A percentile compares a stretch with the other conserved stretches of the same genome.
Conservation (phyloP, 495 filamentous ascomycete species). For the Penicillium arizonense region DNA sequence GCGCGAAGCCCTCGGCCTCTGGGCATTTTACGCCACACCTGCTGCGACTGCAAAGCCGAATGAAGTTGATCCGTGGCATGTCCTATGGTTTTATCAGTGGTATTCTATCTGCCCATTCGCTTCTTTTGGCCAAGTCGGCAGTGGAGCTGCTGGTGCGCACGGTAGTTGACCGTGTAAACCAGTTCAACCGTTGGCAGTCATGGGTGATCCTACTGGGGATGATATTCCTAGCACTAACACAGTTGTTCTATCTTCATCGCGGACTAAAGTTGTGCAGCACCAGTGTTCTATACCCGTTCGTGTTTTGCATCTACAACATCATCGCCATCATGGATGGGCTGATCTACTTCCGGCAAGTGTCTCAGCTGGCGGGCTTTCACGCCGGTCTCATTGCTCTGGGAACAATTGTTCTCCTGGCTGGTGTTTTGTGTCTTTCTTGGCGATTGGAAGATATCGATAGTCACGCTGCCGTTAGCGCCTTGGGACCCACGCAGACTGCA, state of each 20-base stretch:
- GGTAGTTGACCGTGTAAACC: constrained; percentile 80
- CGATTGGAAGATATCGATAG: constrained; percentile 72
- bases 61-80: constrained; percentile 83
- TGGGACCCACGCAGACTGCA: constrained; percentile 38
- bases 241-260: constrained; percentile 92
- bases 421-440: constrained; percentile 93
- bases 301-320: constrained; percentile 99
- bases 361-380: constrained; percentile 69
- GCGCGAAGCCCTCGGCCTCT: constrained; percentile 28
- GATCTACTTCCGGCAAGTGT: constrained; percentile 92
- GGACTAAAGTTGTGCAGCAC: constrained; percentile 94
- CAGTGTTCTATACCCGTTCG: constrained; percentile 93
- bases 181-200: constrained; percentile 96
- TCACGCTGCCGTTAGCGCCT: constrained; percentile 45
- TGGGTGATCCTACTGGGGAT: constrained; percentile 90
- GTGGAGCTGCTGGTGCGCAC: constrained; percentile 96
- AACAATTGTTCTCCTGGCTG: constrained; percentile 78
- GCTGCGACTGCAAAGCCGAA: constrained; percentile 39
- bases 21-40: constrained; percentile 45
- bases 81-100: constrained; percentile 88
- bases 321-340: constrained; percentile 96
- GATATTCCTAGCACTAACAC: constrained; percentile 77
- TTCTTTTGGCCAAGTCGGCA: constrained; percentile 93
- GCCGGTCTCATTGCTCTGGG: constrained; percentile 85
- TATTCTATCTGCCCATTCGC: constrained; percentile 87